A percentile compares a stretch with the other conserved stretches of the same genome.
These are phyloP conservation scores for Erodium texanum DNA, from an alignment of 441 rosid species.

Conservation along the genomic window DNA sequence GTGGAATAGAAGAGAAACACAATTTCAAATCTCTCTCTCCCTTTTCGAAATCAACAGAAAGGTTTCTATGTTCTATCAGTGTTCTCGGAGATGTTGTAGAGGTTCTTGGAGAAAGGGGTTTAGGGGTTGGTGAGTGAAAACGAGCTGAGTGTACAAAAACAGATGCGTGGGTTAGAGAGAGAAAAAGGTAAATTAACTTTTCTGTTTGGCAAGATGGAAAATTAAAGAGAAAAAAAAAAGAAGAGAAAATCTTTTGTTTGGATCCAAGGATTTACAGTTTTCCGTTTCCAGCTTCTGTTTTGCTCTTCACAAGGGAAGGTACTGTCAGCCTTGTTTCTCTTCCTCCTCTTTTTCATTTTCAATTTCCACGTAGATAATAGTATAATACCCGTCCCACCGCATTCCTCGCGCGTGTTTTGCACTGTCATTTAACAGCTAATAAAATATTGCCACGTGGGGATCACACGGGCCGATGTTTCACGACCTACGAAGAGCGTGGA, in stretches of 20 bases:
- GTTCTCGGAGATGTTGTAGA: conserved; percentile 10
- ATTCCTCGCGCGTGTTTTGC: background rate
- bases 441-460: background rate
- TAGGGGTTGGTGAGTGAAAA: conserved; percentile 21
- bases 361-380: background rate
- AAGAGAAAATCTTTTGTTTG: conserved; percentile 20
- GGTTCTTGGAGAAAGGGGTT: conserved; percentile 18
- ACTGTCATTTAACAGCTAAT: background rate
- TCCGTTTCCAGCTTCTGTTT: too few relatives aligned
- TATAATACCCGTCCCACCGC: background rate
- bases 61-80: conserved; percentile 7
- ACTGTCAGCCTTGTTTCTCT: background rate
- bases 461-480: background rate
- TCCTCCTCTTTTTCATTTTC: background rate
- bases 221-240: conserved; percentile 11
- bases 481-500: background rate
- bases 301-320: background rate
- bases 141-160: background rate
- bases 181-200: too few relatives aligned
- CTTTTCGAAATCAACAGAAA: too few relatives aligned
- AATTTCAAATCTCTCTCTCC: conserved; percentile 3
- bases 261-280: conserved; percentile 31
- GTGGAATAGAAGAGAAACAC: background rate
- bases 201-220: conserved; percentile 41
- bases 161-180: background rate